Percentiles rank a stretch among this genome's conserved stretches.
Conservation (phyloP, 2,329 filamentous ascomycete species). For the Nigrograna mackinnonii region DNA sequence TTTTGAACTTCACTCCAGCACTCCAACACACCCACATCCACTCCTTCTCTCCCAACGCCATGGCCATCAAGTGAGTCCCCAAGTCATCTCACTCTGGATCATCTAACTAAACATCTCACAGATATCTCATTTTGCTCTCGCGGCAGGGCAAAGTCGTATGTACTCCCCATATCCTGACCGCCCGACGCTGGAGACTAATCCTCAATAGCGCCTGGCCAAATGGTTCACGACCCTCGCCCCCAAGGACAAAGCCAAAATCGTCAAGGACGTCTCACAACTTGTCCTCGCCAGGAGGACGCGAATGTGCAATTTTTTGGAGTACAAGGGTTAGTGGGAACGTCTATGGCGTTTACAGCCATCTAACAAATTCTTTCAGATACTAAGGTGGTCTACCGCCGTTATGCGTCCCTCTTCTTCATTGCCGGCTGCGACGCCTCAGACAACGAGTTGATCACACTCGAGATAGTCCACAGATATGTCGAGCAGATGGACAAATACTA, state of each 20-base stretch:
- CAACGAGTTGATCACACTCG: constrained; percentile 97
- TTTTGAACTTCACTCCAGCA: constrained; percentile 6
- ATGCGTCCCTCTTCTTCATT: constrained; percentile 99
- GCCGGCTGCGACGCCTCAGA: constrained; percentile 95
- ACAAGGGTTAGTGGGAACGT: constrained; percentile 72
- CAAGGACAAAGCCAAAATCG: constrained; percentile 99
- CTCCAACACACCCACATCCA: constrained; percentile 13
- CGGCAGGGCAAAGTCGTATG: constrained; percentile 98
- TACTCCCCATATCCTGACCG: constrained; percentile 32
- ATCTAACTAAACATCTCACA: constrained; percentile 43
- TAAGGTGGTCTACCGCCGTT: constrained; percentile 98
- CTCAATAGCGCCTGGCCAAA: constrained; percentile 85
- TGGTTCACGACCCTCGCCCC: constrained; percentile 99
- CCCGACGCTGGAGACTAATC: constrained; percentile 31
- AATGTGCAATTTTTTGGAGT: constrained; percentile 99
- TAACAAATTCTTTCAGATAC: constrained; percentile 67
- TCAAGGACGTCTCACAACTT: constrained; percentile 98
- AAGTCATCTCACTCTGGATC: background rate
- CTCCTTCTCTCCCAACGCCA: constrained; percentile 31
- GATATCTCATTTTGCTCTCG: constrained; percentile 96
- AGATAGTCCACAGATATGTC: constrained; percentile 98
- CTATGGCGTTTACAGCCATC: constrained; percentile 14
- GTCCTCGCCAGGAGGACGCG: constrained; percentile 93
- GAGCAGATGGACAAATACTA: constrained; percentile 99
- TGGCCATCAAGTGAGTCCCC: constrained; percentile 60